Percentiles rank a stretch among this genome's conserved stretches.
phyloP scores from a whole-genome alignment of 1,284 basidiomycete species.

The Bondarzewia mesenterica region DNA sequence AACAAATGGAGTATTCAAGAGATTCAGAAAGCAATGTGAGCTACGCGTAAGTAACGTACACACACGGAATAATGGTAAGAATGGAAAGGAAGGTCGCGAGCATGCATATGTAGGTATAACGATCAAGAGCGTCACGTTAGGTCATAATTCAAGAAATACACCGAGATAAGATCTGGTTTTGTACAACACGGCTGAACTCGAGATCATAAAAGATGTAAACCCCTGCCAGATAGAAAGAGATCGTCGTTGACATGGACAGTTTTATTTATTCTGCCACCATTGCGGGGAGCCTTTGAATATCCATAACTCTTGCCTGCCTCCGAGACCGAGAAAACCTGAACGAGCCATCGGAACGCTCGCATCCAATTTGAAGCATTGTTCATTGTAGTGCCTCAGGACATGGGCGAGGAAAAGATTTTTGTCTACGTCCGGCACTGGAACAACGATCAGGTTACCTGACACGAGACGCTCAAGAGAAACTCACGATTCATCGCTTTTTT shows the following conservation, averaged over 20 bases:
- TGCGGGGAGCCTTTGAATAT: conserved; percentile 26
- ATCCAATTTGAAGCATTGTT: conserved; percentile 34
- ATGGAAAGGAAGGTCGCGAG: no score
- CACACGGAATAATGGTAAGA: no score
- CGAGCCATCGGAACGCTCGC: conserved; percentile 37
- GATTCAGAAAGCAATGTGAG: no score
- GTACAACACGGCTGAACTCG: no score
- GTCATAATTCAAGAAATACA: no score
- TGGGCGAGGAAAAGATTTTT: conserved; percentile 33
- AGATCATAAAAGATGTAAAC: background rate
- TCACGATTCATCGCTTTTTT: background rate
- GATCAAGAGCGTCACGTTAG: no score
- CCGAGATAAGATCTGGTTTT: no score
- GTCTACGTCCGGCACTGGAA: conserved; percentile 28
- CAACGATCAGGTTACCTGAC: conserved; percentile 1
- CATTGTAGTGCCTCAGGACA: conserved; percentile 33
- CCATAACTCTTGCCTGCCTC: conserved; percentile 40
- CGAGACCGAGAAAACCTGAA: conserved; percentile 30
- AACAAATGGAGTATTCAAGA: no score
- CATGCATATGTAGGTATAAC: no score
- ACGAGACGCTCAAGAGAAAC: background rate
- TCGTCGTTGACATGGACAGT: no score
- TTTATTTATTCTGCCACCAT: conserved; percentile 13
- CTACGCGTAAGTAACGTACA: no score
- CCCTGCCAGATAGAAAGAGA: no score